Base-by-base conservation (phyloP, 371 early-diverging fungal genomes). In the Sporodiniella umbellata region DNA sequence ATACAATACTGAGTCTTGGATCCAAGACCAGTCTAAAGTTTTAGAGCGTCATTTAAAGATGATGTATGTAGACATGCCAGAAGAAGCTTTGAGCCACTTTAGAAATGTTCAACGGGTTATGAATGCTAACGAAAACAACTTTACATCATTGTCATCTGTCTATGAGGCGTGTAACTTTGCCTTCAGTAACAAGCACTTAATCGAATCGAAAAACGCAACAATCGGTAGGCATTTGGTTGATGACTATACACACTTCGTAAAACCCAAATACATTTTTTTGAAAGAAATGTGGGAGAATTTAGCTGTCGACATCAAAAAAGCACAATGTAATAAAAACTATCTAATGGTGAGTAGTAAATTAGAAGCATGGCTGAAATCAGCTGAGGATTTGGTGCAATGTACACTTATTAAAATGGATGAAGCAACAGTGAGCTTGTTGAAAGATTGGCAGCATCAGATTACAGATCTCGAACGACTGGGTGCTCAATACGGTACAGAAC, bases 91-190 rank as follows among this genome's bases (percentile, higher is more conserved):
- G 15, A 51, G 64, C 17, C 33, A 54, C 17, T 56, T 59, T 2
- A 60, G 61, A 12, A 63, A 60, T 38, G 52, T 74, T 4, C 60
- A 69, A 28, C 48, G 62, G 15, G 53, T 62, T 0, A 66, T 63
- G 69, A 51, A 52, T 18, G 35, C 62, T 3, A 48, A 49, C 19
- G 67, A 62, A 3, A 69, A 48, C 14, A 48, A 58, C 2, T 56
- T 56, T 25, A 49, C 57, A 0, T 55, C 48, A 0, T 38, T 69
- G 14, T 51, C 37, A 14, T 22, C 37, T 30, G 53, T 60, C 0
- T 69, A 47, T 58, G 60, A 64, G 3, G 63, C 64, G 28, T 68
- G 64, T 22, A 30, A 58, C 8, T 22, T 37, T 26, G 58, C 56
- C 0, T 58, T 66, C 37, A 49, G 46, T 30, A 66, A 54, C 31